Percentiles rank a stretch among this genome's conserved stretches.
Evolutionary conservation across 202 grass and related monocot genomes (phyloP).

Genomic region (Dendrocalamus latiflorus): DNA sequence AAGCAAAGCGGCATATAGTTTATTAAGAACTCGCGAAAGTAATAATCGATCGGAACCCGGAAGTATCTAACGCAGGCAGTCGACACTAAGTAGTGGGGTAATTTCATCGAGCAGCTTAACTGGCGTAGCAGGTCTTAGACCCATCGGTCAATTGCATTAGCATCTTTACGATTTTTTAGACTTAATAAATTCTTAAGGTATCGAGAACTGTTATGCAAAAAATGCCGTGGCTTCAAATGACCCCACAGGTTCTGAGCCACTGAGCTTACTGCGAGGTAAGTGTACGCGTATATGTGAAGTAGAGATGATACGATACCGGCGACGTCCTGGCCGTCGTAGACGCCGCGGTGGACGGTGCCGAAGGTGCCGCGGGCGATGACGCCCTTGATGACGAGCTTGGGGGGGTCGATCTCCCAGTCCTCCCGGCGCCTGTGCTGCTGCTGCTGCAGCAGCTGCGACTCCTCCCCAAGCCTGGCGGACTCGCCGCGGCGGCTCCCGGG

Average conservation of each 20-base stretch:
- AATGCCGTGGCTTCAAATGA: too few relatives aligned
- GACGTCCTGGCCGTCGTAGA: constrained; percentile 96
- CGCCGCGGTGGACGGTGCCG: constrained; percentile 79
- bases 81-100: not conserved
- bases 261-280: not conserved
- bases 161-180: too few relatives aligned
- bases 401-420: constrained; percentile 90
- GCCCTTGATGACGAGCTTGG: constrained; percentile 72
- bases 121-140: too few relatives aligned
- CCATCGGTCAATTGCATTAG: too few relatives aligned
- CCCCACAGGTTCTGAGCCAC: too few relatives aligned
- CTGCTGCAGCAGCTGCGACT: constrained; percentile 9
- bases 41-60: not conserved
- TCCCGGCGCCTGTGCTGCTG: constrained; percentile 44
- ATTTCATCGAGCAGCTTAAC: constrained; percentile 45
- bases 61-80: not conserved
- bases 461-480: constrained; percentile 13
- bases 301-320: constrained; percentile 49
- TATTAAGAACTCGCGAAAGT: not conserved
- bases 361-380: constrained; percentile 92
- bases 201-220: too few relatives aligned
- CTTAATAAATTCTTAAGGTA: too few relatives aligned
- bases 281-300: not conserved
- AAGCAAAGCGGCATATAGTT: not conserved
- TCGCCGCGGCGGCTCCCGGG: constrained; percentile 31